phyloP scores from a whole-genome alignment of 179 eudicot species.

The Sideroxylon spinosum region DNA sequence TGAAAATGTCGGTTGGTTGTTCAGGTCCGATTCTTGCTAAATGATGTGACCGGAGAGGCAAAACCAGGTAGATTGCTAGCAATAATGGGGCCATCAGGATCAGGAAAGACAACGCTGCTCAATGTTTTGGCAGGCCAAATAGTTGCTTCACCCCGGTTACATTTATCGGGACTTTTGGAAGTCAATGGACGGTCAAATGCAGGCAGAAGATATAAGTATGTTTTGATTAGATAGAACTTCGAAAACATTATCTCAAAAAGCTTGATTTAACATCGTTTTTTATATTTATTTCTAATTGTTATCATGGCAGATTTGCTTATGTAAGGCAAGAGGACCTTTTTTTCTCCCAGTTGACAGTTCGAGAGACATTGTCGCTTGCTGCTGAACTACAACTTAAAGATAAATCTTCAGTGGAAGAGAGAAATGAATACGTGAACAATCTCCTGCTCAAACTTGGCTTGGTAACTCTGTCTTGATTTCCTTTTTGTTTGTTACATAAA shows the following conservation, averaged over 20 bases:
- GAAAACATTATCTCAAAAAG: not conserved
- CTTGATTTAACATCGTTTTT: not conserved
- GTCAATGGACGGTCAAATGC: constrained; percentile 67
- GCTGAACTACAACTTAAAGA: constrained; percentile 93
- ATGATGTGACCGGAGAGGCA: constrained; percentile 82
- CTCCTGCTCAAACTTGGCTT: constrained; percentile 79
- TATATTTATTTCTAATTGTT: constrained; percentile 3
- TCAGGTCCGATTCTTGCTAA: constrained; percentile 68
- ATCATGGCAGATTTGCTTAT: constrained; percentile 66
- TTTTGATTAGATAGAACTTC: not conserved
- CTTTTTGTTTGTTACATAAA: not conserved
- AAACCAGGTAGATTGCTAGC: constrained; percentile 90
- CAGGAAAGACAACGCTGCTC: constrained; percentile 95
- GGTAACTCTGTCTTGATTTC: constrained; percentile 45
- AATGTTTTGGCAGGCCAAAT: constrained; percentile 85
- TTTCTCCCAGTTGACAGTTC: constrained; percentile 95
- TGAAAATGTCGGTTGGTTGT: not conserved
- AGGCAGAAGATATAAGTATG: constrained; percentile 66
- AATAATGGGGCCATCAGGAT: constrained; percentile 98
- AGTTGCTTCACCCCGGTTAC: constrained; percentile 65
- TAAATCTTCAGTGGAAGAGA: constrained; percentile 58
- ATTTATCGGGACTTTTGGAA: constrained; percentile 86
- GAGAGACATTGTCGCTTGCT: constrained; percentile 91
- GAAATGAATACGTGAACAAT: constrained; percentile 78
- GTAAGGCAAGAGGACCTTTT: constrained; percentile 97